Evolutionary conservation across 208 protist species (phyloP).

Genomic region (Tritrichomonas foetus): DNA sequence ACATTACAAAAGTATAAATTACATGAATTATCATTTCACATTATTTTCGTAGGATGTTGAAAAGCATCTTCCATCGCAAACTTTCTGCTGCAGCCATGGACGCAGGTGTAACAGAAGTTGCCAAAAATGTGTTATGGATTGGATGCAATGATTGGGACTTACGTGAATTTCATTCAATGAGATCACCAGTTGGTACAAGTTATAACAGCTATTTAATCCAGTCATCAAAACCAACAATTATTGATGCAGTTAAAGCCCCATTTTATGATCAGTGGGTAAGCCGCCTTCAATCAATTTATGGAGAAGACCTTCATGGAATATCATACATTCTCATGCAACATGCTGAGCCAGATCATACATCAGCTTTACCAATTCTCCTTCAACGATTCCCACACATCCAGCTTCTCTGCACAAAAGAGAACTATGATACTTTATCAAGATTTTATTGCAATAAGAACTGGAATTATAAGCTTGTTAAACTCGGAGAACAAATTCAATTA

Average conservation of each 20-base stretch:
- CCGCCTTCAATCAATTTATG: background rate
- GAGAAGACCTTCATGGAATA: background rate
- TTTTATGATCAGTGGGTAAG: background rate
- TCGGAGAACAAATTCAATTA: background rate
- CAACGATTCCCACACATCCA: background rate
- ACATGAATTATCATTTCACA: no score
- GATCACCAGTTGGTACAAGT: conserved; percentile 12
- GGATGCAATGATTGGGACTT: conserved; percentile 16
- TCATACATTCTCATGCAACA: background rate
- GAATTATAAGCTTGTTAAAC: background rate
- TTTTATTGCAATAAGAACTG: background rate
- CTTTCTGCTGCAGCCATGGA: background rate
- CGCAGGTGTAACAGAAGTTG: background rate
- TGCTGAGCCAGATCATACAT: conserved; percentile 3
- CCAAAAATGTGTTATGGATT: background rate
- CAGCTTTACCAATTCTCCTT: background rate
- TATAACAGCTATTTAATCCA: background rate
- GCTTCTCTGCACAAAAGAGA: background rate
- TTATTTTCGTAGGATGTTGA: no score
- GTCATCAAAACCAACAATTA: conserved; percentile 6
- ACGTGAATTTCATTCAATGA: conserved; percentile 20
- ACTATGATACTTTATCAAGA: background rate
- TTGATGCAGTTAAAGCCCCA: background rate
- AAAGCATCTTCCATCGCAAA: no score
- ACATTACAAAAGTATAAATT: no score